phyloP scores from a whole-genome alignment of 768 basidiomycete species.

The Gloeostereum incarnatum region DNA sequence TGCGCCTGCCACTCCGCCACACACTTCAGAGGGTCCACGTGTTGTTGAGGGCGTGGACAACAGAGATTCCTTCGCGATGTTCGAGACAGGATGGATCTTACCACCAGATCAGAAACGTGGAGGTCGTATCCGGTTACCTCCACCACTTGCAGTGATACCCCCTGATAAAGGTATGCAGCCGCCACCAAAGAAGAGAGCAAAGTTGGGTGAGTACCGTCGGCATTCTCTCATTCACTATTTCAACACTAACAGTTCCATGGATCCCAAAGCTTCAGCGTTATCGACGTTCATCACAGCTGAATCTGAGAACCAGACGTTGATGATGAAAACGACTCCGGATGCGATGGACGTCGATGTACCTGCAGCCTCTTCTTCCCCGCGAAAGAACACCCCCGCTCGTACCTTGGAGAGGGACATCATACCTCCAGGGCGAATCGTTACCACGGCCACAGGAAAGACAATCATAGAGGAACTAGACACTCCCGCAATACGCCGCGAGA shows the following conservation, averaged over 20 bases:
- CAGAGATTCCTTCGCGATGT: constrained; percentile 67
- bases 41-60: constrained; percentile 67
- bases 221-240: constrained; percentile 7
- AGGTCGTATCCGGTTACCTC: constrained; percentile 16
- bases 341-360: constrained; percentile 2
- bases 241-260: constrained; percentile 3
- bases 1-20: too few relatives aligned
- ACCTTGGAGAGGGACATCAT: background rate
- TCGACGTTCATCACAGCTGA: constrained; percentile 36
- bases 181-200: constrained; percentile 39
- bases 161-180: constrained; percentile 34
- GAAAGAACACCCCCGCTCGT: background rate
- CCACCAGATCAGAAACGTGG: constrained; percentile 65
- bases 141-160: constrained; percentile 11
- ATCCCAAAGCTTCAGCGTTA: constrained; percentile 31
- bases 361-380: background rate
- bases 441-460: constrained; percentile 34
- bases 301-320: constrained; percentile 34
- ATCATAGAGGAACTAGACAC: constrained; percentile 70
- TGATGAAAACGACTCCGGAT: background rate
- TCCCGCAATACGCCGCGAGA: constrained; percentile 55
- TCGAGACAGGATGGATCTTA: constrained; percentile 85
- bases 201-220: constrained; percentile 1
- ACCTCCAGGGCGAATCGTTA: constrained; percentile 1
- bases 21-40: too few relatives aligned